Evolutionary conservation across 345 rosid species (phyloP), one percentile per base, ranked within the genome.

Genomic region (Citrus maxima): DNA sequence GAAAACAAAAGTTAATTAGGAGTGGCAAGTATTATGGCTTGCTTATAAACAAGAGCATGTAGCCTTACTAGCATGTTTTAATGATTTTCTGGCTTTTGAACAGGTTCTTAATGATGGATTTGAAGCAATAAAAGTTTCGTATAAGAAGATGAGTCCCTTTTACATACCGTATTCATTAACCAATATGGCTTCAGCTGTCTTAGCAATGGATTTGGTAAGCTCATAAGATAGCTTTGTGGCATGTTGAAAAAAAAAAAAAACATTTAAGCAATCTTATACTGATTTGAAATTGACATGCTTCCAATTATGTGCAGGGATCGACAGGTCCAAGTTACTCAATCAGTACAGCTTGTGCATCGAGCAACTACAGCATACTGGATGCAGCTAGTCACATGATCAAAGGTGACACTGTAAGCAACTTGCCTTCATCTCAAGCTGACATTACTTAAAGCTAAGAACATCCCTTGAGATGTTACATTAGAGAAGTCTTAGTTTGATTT

Each of bases 301-400:
- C 22, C 10, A 28, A 70, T 19, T 71, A 46, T 46, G 51, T 62
- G 78, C 79, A 89, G 91, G 91, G 91, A 51, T 89, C 89, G 93
- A 86, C 78, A 88, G 93, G 91, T n/a, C 93, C 93, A 61, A 89
- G 81, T 79, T 89, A 89, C 67, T 86, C 93, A 30, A 88, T 86
- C 93, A 30, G 76, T 46, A 3, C 93, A 59, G 91, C 89, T 38
- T 89, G 93, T 85, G 88, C 93, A 70, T 88, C 93, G 12, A 82
- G 93, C 86, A 89, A 89, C 82, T 86, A 68, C 34, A 86, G 93
- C 78, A 89, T 88, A 73, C 70, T 89, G 55, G 85, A 85, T 86
- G 90, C 91, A 30, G 93, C 93, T 49, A 81, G 84, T 80, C 93
- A 89, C 66, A 88, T 89, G 27, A 73, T 84, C 70, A 85, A 87